Evolutionary conservation across 306 rosid species (phyloP).

Genomic region (Phaseolus lunatus): DNA sequence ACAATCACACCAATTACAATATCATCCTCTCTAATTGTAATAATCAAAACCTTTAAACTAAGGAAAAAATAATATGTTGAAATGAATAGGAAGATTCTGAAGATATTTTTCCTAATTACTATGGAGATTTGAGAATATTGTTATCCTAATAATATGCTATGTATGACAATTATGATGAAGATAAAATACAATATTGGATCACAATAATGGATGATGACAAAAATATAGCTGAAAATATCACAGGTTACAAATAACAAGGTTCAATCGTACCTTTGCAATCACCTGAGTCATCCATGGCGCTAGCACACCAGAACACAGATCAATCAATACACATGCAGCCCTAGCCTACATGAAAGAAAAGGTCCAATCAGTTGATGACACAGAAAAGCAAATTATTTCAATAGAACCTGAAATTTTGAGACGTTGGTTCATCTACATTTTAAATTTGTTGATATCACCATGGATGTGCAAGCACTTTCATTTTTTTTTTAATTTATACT

Average conservation of each 20-base stretch:
- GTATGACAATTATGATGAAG: not conserved
- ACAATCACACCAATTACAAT: no score
- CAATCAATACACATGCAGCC: constrained; percentile 91
- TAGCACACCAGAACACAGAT: constrained; percentile 77
- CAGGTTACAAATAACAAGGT: constrained; percentile 28
- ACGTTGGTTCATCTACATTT: not conserved
- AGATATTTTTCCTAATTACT: no score
- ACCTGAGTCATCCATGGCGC: constrained; percentile 92
- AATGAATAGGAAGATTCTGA: no score
- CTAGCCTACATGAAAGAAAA: constrained; percentile 67
- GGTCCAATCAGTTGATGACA: constrained; percentile 35
- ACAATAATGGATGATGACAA: not conserved
- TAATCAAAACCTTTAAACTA: no score
- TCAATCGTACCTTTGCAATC: constrained; percentile 76
- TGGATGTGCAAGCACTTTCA: not conserved
- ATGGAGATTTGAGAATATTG: no score
- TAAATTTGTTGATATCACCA: not conserved
- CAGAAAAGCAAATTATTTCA: constrained; percentile 38
- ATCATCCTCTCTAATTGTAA: no score
- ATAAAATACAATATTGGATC: constrained; percentile 13
- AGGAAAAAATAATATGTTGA: no score
- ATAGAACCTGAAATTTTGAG: constrained; percentile 24
- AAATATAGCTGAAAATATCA: not conserved
- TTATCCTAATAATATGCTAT: no score
- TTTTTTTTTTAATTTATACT: not conserved